Conservation (phyloP, 1,139 yeast species). For the Suhomyces coccinellae region DNA sequence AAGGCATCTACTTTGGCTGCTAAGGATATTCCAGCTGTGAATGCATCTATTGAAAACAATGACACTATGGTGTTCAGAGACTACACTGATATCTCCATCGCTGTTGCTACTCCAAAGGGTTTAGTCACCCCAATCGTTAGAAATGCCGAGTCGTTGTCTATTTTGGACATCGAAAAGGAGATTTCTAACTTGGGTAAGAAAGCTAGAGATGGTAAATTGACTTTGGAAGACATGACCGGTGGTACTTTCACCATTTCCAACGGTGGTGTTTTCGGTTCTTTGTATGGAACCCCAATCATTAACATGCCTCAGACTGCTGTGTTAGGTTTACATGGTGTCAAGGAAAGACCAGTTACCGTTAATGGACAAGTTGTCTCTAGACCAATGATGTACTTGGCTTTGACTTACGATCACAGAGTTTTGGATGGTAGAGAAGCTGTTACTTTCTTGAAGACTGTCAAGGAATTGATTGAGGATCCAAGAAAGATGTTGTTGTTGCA, state of each 20-base stretch:
- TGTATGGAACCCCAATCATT: conserved; percentile 97
- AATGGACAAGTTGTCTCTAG: conserved; percentile 94
- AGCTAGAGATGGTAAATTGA: conserved; percentile 96
- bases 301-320: conserved; percentile 99
- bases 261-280: conserved; percentile 98
- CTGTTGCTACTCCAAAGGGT: conserved; percentile 99
- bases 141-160: conserved; percentile 90
- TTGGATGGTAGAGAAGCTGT: conserved; percentile 99
- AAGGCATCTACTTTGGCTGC: conserved; percentile 92
- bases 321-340: conserved; percentile 94
- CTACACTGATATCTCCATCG: conserved; percentile 92
- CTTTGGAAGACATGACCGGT: conserved; percentile 98
- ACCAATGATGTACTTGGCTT: conserved; percentile 99
- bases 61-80: conserved; percentile 96
- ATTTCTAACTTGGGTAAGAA: conserved; percentile 79
- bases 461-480: conserved; percentile 98
- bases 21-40: conserved; percentile 93
- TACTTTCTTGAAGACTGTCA: conserved; percentile 90
- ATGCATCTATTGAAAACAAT: conserved; percentile 90
- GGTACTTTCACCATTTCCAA: conserved; percentile 99
- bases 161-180: conserved; percentile 88
- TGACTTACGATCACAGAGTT: conserved; percentile 97
- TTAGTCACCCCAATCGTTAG: conserved; percentile 97
- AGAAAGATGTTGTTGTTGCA: conserved; percentile 89
- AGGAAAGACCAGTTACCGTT: conserved; percentile 96